Evolutionary conservation across 768 basidiomycete species (phyloP).

Genomic region (Asterophora parasitica): DNA sequence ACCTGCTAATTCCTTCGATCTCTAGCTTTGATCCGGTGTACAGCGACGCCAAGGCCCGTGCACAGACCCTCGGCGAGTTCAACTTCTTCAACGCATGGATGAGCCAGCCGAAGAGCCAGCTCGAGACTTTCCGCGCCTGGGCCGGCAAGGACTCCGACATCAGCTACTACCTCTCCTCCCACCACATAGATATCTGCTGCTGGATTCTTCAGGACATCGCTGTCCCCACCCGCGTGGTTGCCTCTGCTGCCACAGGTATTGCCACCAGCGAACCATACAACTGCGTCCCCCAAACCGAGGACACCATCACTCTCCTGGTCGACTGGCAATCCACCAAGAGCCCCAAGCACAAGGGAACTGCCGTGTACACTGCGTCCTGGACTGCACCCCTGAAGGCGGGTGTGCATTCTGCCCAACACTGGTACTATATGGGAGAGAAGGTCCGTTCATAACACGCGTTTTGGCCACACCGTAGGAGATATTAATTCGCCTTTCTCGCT

Average conservation of each 20-base stretch:
- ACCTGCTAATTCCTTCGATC: background rate
- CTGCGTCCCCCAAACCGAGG: conserved; percentile 83
- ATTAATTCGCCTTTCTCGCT: conserved; percentile 9
- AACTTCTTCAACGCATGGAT: conserved; percentile 98
- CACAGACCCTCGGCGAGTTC: conserved; percentile 77
- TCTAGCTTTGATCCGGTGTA: conserved; percentile 83
- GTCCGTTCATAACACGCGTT: conserved; percentile 27
- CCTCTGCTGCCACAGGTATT: conserved; percentile 87
- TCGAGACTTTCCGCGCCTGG: conserved; percentile 94
- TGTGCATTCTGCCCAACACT: conserved; percentile 87
- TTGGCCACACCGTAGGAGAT: background rate
- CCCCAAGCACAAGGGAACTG: conserved; percentile 74
- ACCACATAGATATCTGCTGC: conserved; percentile 87
- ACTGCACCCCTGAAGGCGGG: conserved; percentile 87
- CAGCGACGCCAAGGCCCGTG: conserved; percentile 81
- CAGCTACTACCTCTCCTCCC: conserved; percentile 93
- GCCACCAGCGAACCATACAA: conserved; percentile 87
- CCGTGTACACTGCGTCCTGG: conserved; percentile 92
- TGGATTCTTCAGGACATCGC: conserved; percentile 80
- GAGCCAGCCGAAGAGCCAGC: conserved; percentile 93
- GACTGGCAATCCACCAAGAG: conserved; percentile 87
- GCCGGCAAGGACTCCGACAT: conserved; percentile 94
- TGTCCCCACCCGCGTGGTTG: conserved; percentile 79
- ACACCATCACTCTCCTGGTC: conserved; percentile 91
- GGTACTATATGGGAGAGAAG: conserved; percentile 95